Evolutionary conservation across 768 basidiomycete species (phyloP).

Genomic region (Tylopilus sp.): DNA sequence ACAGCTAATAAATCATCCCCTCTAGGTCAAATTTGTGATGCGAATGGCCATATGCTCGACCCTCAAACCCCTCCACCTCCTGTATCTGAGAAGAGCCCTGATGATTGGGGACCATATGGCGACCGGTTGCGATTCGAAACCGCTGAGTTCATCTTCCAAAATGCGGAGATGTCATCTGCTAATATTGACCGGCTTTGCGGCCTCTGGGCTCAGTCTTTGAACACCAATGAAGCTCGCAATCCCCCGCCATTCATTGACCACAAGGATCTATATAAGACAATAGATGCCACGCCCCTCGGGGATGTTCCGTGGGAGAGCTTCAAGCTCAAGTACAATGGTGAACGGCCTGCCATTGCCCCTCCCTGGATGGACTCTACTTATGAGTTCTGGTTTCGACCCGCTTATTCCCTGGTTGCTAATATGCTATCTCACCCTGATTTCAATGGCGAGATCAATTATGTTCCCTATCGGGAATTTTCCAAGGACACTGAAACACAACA

Average conservation of each 20-base stretch:
- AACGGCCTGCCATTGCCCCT: too few species aligned
- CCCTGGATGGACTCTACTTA: too few species aligned
- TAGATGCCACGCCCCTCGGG: conserved; percentile 35
- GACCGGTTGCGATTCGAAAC: neutral
- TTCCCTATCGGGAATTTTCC: too few species aligned
- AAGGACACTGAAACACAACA: too few species aligned
- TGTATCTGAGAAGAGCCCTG: neutral
- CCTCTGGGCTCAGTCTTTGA: neutral
- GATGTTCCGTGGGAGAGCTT: conserved; percentile 39
- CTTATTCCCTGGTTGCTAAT: too few species aligned
- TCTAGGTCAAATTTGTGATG: neutral
- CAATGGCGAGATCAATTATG: too few species aligned
- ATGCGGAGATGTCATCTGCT: neutral
- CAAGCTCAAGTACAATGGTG: neutral
- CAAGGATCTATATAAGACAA: conserved; percentile 9
- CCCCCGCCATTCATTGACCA: neutral
- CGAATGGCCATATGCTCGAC: neutral
- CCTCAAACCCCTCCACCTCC: neutral
- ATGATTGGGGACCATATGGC: neutral
- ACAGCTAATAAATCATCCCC: too few species aligned
- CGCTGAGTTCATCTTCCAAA: neutral
- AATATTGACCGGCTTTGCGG: neutral
- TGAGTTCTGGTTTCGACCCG: too few species aligned
- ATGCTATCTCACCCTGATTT: too few species aligned
- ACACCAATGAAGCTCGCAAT: neutral